phyloP scores from a whole-genome alignment of 2,329 filamentous ascomycete genomes.

The Cytospora chrysosperma region DNA sequence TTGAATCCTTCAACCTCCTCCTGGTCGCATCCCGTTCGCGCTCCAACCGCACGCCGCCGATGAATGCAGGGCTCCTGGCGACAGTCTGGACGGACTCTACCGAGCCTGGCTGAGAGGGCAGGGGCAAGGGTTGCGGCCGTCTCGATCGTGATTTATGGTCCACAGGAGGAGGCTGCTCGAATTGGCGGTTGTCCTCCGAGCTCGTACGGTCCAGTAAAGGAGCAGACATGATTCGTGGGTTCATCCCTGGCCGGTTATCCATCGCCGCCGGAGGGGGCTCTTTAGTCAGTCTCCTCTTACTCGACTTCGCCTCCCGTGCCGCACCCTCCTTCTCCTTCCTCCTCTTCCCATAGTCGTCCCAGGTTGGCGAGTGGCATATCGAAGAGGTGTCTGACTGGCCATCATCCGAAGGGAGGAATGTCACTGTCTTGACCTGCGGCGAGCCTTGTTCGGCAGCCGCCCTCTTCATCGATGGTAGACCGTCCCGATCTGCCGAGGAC shows the following conservation, averaged over 20 bases:
- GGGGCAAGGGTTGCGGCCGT: background rate
- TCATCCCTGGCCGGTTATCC: slow-evolving; percentile 23
- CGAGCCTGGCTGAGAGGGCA: slow-evolving; percentile 2
- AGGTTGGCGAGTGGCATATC: slow-evolving; percentile 62
- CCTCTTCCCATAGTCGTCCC: slow-evolving; percentile 57
- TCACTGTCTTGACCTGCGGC: slow-evolving; percentile 40
- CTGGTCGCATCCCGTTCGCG: slow-evolving; percentile 39
- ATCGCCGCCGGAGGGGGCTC: slow-evolving; percentile 30
- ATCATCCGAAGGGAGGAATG: slow-evolving; percentile 37
- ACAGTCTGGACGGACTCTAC: slow-evolving; percentile 11
- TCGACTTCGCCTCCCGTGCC: slow-evolving; percentile 38
- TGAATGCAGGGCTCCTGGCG: slow-evolving; percentile 34
- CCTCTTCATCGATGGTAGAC: slow-evolving; percentile 18
- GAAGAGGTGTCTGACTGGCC: slow-evolving; percentile 44
- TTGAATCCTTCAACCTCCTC: slow-evolving; percentile 18
- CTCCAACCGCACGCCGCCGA: slow-evolving; percentile 45
- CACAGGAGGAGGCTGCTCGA: slow-evolving; percentile 26
- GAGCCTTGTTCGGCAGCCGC: slow-evolving; percentile 18
- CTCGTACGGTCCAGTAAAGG: slow-evolving; percentile 18
- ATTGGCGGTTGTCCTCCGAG: slow-evolving; percentile 2
- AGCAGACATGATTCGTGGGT: slow-evolving; percentile 16
- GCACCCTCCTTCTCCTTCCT: slow-evolving; percentile 50
- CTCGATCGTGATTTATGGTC: slow-evolving; percentile 21
- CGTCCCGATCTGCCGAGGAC: slow-evolving; percentile 18
- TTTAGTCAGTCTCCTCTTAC: slow-evolving; percentile 41